phyloP scores from a whole-genome alignment of 73 alveolate genomes.

The Paramecium octaurelia region DNA sequence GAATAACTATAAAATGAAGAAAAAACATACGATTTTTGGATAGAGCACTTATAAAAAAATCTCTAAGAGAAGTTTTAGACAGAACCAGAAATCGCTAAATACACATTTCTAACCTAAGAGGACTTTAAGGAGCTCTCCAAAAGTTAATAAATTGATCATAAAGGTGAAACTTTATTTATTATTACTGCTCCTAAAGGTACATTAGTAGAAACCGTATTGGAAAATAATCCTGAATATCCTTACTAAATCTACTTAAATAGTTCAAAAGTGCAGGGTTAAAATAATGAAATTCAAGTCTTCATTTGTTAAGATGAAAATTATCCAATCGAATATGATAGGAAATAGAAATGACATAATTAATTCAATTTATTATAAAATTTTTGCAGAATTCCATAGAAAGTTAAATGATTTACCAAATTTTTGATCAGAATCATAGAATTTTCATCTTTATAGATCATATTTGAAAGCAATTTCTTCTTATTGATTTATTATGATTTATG shows the following conservation, averaged over 20 bases:
- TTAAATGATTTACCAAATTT: neutral
- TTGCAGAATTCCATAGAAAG: neutral
- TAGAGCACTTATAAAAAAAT: slow-evolving; percentile 54
- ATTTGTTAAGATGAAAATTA: slow-evolving; percentile 60
- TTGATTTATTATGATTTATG: too few relatives aligned
- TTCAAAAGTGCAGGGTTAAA: neutral
- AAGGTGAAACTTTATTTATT: slow-evolving; percentile 61
- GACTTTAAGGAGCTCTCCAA: slow-evolving; percentile 66
- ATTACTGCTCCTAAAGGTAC: slow-evolving; percentile 74
- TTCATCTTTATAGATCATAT: neutral
- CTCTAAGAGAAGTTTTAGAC: slow-evolving; percentile 52
- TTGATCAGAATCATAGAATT: neutral
- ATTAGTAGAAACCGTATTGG: slow-evolving; percentile 58
- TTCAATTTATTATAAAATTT: neutral
- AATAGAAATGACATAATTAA: neutral
- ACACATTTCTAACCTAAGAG: slow-evolving; percentile 65
- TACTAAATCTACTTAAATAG: slow-evolving; percentile 51
- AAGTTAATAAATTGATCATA: neutral
- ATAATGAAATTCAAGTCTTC: slow-evolving; percentile 52
- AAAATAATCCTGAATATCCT: slow-evolving; percentile 52
- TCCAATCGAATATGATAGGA: slow-evolving; percentile 42
- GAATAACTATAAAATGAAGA: slow-evolving; percentile 57
- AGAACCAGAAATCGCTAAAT: slow-evolving; percentile 58
- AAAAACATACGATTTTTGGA: slow-evolving; percentile 66
- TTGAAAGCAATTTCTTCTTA: neutral